These are phyloP conservation scores for Daldinia eschscholtzii DNA, from an alignment of 2,329 filamentous ascomycete species.

Conservation along the genomic window DNA sequence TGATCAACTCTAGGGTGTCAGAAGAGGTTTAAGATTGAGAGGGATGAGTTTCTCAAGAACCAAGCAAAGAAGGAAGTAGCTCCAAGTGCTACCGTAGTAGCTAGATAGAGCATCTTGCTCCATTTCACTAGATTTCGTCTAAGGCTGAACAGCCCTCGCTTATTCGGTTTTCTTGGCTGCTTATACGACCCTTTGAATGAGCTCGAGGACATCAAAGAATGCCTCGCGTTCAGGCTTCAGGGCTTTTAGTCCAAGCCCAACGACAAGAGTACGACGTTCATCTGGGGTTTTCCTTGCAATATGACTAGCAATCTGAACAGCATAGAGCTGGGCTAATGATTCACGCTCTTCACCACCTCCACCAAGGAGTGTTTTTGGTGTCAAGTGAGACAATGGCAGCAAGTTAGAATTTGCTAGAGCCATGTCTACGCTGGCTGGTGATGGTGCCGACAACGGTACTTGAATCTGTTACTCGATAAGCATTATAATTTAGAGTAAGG, in stretches of 20 bases:
- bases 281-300: conserved; percentile 78
- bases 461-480: conserved; percentile 69
- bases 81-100: conserved; percentile 47
- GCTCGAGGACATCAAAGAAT: conserved; percentile 75
- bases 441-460: conserved; percentile 79
- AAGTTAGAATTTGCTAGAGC: conserved; percentile 62
- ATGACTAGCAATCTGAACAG: conserved; percentile 87
- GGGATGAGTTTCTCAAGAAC: conserved; percentile 47
- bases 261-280: conserved; percentile 70
- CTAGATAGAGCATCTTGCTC: conserved; percentile 18
- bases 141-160: neutral
- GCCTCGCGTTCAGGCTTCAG: conserved; percentile 65
- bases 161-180: neutral
- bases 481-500: conserved; percentile 12
- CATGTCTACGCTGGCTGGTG: conserved; percentile 73
- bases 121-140: neutral
- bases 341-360: conserved; percentile 84
- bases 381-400: conserved; percentile 84
- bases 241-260: conserved; percentile 70
- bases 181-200: conserved; percentile 69
- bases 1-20: conserved; percentile 49
- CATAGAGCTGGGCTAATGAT: conserved; percentile 87
- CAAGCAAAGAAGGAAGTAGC: conserved; percentile 42
- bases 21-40: conserved; percentile 52
- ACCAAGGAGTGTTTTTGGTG: conserved; percentile 87